Percentiles rank a stretch among this genome's conserved stretches.
phyloP scores from a whole-genome alignment of 2,329 filamentous ascomycete genomes.

The Chaetomium sp. region DNA sequence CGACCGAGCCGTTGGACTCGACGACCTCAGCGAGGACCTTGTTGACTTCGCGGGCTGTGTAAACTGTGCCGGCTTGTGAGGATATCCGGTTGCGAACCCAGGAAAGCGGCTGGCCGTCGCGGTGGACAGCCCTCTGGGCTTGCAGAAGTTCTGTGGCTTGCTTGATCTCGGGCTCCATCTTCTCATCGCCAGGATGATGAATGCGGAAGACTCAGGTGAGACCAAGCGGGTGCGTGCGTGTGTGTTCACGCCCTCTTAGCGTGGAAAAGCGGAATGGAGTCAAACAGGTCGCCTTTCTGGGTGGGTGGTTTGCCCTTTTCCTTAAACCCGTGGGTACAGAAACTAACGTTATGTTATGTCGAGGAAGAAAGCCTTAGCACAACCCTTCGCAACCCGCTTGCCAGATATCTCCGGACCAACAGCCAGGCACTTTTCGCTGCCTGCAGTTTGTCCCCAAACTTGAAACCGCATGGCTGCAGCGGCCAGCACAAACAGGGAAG shows the following conservation, averaged over 20 bases:
- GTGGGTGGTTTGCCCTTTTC: background rate
- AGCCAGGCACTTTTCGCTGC: background rate
- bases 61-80: constrained; percentile 15
- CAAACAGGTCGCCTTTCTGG: background rate
- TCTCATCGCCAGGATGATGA: constrained; percentile 7
- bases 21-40: constrained; percentile 23
- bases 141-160: constrained; percentile 21
- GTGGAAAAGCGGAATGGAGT: background rate
- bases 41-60: constrained; percentile 24
- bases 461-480: constrained; percentile 4
- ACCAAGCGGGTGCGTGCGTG: background rate
- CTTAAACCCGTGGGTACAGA: background rate
- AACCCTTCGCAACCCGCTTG: too few relatives aligned
- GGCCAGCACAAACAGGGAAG: background rate
- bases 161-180: constrained; percentile 19
- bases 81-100: constrained; percentile 19
- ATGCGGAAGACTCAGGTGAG: background rate
- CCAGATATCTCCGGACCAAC: background rate
- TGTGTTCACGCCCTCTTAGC: background rate
- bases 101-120: constrained; percentile 15
- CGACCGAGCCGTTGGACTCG: constrained; percentile 22
- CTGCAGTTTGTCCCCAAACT: background rate
- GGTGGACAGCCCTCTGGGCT: constrained; percentile 15
- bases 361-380: too few relatives aligned
- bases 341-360: too few relatives aligned